A percentile compares a stretch with the other conserved stretches of the same genome.
Conservation (phyloP, 371 early-diverging fungal genomes). For the Basidiobolus meristosporus region DNA sequence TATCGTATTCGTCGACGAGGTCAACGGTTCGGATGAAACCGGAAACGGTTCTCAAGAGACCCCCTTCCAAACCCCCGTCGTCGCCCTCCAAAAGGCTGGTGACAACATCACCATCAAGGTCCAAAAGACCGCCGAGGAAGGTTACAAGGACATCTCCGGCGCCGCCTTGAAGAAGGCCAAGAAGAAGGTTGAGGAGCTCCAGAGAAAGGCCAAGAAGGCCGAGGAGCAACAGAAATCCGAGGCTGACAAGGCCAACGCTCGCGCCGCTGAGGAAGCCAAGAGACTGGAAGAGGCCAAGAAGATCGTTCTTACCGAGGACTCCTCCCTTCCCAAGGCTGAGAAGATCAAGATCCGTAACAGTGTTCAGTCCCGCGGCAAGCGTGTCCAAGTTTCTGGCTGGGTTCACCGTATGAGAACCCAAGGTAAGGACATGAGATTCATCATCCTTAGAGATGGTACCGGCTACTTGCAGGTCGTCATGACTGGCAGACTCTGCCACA, state of each 20-base stretch:
- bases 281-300: constrained; percentile 71
- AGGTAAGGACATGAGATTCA: constrained; percentile 92
- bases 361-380: constrained; percentile 42
- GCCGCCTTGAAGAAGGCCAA: constrained; percentile 86
- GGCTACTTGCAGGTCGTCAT: constrained; percentile 89
- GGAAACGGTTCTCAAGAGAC: constrained; percentile 34
- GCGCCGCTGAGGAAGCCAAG: constrained; percentile 50
- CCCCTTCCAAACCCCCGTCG: constrained; percentile 48
- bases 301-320: constrained; percentile 56
- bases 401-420: constrained; percentile 89
- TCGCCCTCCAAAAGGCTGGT: constrained; percentile 34
- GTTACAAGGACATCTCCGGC: constrained; percentile 58
- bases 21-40: constrained; percentile 46
- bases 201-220: constrained; percentile 48
- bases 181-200: constrained; percentile 48
- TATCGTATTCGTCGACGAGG: constrained; percentile 41
- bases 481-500: constrained; percentile 74
- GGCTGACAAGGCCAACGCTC: constrained; percentile 40
- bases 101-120: constrained; percentile 29
- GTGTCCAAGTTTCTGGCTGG: constrained; percentile 89
- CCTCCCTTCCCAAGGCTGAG: constrained; percentile 51
- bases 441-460: constrained; percentile 86
- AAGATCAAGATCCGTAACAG: constrained; percentile 71
- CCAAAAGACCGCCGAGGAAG: constrained; percentile 35
- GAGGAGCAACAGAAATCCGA: constrained; percentile 45